A percentile compares a stretch with the other conserved stretches of the same genome.
Evolutionary conservation across 2,329 filamentous ascomycete genomes (phyloP).

Genomic region (Diatrype stigma): DNA sequence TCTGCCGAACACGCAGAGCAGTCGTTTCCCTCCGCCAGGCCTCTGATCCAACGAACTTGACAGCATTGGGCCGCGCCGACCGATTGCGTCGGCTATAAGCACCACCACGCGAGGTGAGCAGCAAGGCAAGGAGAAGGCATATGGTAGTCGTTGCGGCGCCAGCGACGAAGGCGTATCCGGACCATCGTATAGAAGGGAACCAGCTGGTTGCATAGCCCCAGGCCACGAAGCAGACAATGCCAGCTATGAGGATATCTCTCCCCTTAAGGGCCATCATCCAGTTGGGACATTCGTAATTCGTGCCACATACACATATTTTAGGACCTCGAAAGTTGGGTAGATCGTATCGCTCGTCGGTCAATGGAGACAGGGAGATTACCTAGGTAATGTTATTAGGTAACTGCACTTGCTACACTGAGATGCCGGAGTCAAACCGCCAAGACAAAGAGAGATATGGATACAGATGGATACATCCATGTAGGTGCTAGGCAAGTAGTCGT

Average conservation of each 20-base stretch:
- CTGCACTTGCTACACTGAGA: background rate
- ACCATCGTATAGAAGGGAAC: slow-evolving; percentile 77
- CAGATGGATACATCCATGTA: background rate
- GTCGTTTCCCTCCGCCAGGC: slow-evolving; percentile 69
- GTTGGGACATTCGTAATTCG: slow-evolving; percentile 27
- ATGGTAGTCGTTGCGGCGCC: slow-evolving; percentile 58
- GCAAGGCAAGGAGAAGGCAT: slow-evolving; percentile 53
- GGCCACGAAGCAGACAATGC: slow-evolving; percentile 69
- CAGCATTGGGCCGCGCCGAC: slow-evolving; percentile 38
- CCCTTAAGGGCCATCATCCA: slow-evolving; percentile 65
- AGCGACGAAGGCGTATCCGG: slow-evolving; percentile 75
- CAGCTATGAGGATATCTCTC: slow-evolving; percentile 66
- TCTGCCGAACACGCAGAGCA: slow-evolving; percentile 59
- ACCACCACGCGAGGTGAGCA: slow-evolving; percentile 56
- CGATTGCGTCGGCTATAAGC: slow-evolving; percentile 36
- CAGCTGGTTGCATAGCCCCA: slow-evolving; percentile 85
- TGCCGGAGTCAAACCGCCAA: background rate
- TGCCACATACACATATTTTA: slow-evolving; percentile 31
- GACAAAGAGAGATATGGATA: background rate
- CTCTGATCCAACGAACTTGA: slow-evolving; percentile 57
- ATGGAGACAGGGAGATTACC: background rate
- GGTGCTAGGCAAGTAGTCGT: background rate
- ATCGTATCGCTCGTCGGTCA: slow-evolving; percentile 3
- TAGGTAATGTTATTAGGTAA: background rate
- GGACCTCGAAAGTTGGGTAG: slow-evolving; percentile 5